A percentile compares a stretch with the other conserved stretches of the same genome.
Evolutionary conservation across 257 asterid genomes (phyloP).

Genomic region (Nicotiana tomentosiformis): DNA sequence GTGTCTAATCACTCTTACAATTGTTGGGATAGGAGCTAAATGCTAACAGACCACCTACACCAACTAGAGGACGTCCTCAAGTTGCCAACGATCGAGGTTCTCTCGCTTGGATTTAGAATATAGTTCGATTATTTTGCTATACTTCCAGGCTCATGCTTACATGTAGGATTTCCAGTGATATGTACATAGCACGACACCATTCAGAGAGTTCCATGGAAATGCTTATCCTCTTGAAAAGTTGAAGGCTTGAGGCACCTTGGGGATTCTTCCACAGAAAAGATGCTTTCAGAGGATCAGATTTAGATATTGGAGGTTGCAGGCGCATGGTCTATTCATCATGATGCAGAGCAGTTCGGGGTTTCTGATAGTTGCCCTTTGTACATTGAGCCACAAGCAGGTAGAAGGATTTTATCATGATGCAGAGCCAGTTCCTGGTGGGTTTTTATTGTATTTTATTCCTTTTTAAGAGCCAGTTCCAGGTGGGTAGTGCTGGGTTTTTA

Average conservation of each 20-base stretch:
- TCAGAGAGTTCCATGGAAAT: conserved; percentile 22
- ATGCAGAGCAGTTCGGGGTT: conserved; percentile 21
- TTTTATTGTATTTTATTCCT: too few species aligned
- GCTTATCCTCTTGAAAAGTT: conserved; percentile 15
- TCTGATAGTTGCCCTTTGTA: conserved; percentile 28
- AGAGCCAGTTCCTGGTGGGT: too few species aligned
- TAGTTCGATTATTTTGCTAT: conserved; percentile 33
- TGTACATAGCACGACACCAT: conserved; percentile 54
- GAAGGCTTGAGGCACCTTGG: conserved; percentile 20
- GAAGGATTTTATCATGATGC: conserved; percentile 3
- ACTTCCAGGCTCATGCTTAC: conserved; percentile 48
- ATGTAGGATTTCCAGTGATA: conserved; percentile 50
- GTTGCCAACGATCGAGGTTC: conserved; percentile 86
- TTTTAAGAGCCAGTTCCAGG: not conserved
- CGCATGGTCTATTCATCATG: conserved; percentile 11
- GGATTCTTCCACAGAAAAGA: conserved; percentile 9
- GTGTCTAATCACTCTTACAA: not conserved
- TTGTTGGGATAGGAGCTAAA: conserved; percentile 64
- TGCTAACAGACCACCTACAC: conserved; percentile 92
- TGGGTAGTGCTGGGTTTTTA: conserved; percentile 24
- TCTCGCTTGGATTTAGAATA: conserved; percentile 85
- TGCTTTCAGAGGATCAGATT: conserved; percentile 10
- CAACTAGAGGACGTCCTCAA: conserved; percentile 97
- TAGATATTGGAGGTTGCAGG: not conserved
- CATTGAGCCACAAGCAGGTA: conserved; percentile 37